phyloP scores from a whole-genome alignment of 164 flowering plant species.

The Sextonia rubra region DNA sequence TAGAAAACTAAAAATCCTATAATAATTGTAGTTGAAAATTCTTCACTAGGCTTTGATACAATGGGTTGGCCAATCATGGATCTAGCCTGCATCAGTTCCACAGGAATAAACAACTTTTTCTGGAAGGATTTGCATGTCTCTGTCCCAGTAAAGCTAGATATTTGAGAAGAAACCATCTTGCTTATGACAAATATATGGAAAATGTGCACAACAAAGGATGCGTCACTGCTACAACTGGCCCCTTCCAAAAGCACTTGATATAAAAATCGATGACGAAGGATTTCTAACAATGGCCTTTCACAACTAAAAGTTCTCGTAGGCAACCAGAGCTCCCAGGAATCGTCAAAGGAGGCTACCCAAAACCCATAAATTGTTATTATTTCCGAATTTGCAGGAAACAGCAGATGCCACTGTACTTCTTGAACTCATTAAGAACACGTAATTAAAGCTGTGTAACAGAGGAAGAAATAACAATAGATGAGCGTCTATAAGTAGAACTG shows the following conservation, averaged over 20 bases:
- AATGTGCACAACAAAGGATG: not conserved
- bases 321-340: constrained; percentile 52
- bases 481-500: not conserved
- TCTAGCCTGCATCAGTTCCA: no score
- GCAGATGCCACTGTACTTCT: constrained; percentile 49
- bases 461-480: not conserved
- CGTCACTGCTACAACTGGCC: constrained; percentile 15
- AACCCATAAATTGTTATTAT: constrained; percentile 64
- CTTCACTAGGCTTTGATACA: no score
- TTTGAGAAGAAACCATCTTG: constrained; percentile 63
- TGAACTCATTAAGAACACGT: constrained; percentile 74
- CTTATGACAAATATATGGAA: constrained; percentile 9
- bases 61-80: no score
- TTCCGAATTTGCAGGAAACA: constrained; percentile 90
- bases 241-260: constrained; percentile 18
- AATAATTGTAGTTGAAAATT: no score
- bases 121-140: constrained; percentile 22
- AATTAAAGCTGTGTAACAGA: constrained; percentile 40
- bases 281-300: constrained; percentile 57
- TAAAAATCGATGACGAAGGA: constrained; percentile 33
- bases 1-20: no score
- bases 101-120: constrained; percentile 33
- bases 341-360: constrained; percentile 60
- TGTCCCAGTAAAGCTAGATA: constrained; percentile 27
- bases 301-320: constrained; percentile 41